These are phyloP conservation scores for Aspergillus transmontanensis DNA, from an alignment of 2,329 filamentous ascomycete genomes.

Conservation along the genomic window DNA sequence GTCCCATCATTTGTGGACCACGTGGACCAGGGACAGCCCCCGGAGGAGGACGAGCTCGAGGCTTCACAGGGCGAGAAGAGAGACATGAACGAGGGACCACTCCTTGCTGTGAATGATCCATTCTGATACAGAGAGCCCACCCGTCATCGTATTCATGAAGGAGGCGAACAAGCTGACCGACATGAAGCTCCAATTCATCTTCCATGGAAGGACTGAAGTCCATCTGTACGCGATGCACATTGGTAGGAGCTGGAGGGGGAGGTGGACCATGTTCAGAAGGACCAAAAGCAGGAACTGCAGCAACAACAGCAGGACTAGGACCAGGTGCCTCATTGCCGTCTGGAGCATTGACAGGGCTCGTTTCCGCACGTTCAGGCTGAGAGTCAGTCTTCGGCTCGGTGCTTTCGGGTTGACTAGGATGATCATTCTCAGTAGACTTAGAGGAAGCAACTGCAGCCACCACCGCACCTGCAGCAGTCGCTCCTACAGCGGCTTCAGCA, in stretches of 20 bases:
- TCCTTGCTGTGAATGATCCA: slow-evolving; percentile 89
- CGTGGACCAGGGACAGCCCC: slow-evolving; percentile 34
- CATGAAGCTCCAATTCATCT: slow-evolving; percentile 81
- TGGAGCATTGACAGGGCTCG: slow-evolving; percentile 29
- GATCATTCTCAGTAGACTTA: slow-evolving; percentile 23
- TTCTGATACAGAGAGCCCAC: slow-evolving; percentile 90
- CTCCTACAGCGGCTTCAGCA: slow-evolving; percentile 39
- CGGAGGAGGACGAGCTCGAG: slow-evolving; percentile 58
- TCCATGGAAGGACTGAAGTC: slow-evolving; percentile 92
- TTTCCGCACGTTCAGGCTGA: slow-evolving; percentile 23
- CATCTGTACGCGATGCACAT: slow-evolving; percentile 89
- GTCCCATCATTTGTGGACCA: slow-evolving; percentile 38
- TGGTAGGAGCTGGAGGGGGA: slow-evolving; percentile 57
- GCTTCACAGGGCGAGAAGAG: slow-evolving; percentile 88
- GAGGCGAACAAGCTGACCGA: slow-evolving; percentile 82
- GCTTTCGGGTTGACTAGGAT: slow-evolving; percentile 24
- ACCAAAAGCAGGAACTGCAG: slow-evolving; percentile 16
- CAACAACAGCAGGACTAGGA: slow-evolving; percentile 11
- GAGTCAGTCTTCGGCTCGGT: slow-evolving; percentile 24
- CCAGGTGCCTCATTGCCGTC: slow-evolving; percentile 23
- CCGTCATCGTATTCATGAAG: slow-evolving; percentile 98
- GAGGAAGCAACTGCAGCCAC: slow-evolving; percentile 35
- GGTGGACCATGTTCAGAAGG: slow-evolving; percentile 43
- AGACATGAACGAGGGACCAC: slow-evolving; percentile 92
- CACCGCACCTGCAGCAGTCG: slow-evolving; percentile 43